Evolutionary conservation across 1,284 basidiomycete genomes (phyloP), one percentile per base, ranked within the genome.

Genomic region (Tausonia pullulans): DNA sequence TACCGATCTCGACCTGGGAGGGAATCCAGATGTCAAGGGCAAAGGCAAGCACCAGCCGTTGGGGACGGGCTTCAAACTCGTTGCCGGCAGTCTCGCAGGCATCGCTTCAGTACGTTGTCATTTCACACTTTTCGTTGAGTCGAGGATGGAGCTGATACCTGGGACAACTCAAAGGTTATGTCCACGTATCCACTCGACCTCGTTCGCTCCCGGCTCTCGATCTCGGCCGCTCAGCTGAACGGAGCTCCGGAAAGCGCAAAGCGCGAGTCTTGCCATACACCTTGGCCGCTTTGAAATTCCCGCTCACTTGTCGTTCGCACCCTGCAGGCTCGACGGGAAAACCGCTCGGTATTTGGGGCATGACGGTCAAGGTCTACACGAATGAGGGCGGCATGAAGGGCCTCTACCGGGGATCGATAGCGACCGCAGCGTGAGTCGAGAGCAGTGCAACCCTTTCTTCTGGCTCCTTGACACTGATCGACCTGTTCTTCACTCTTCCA

Each of bases 121-220:
- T 41, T 40, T 2, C 9, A 48, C 43, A 16, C 39, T 1, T 49
- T 51, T 11, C 9, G n/a, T 49, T 51, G 48, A 61, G 7, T 7
- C 51, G 51, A 14, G 50, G 2, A 44, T 45, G 8, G n/a, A 27
- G 27, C 27, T 27, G 27, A 27, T 27, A 27, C 2, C 27, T 27
- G 27, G 27, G 27, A 48, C 13, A 14, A 39, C 50, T 11, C 39
- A 7, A 11, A 63, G 62, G 62, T 63, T n/a, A 89, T 87, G 68
- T 83, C 88, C 45, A 97, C 93, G 72, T 97, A 96, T 77, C 93
- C 93, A 3, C 78, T 97, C 68, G 93, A 97, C 75, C 84, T 97
- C 62, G 88, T 97, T 39, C 84, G 93, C 61, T 89, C 90, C n/a
- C 83, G 93, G 58, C 80, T 97, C 69, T 93, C 90, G 43, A 95